phyloP scores from a whole-genome alignment of 495 filamentous ascomycete species.

The Friedmanniomyces endolithicus region DNA sequence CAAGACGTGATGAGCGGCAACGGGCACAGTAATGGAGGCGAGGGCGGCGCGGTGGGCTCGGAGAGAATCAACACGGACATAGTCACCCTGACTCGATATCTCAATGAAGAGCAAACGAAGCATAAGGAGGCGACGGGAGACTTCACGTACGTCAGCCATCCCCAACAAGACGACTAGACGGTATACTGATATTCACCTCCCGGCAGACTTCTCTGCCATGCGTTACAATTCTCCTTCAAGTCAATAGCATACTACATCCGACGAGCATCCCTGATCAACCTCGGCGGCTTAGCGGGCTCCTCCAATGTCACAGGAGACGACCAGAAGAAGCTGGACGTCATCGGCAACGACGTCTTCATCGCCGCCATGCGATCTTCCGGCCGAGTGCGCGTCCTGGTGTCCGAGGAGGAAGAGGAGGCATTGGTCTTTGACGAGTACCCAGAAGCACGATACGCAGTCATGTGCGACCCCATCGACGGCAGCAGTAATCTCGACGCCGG shows the following conservation, averaged over 20 bases:
- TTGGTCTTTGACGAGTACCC: constrained; percentile 74
- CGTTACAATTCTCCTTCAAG: constrained; percentile 98
- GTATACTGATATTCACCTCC: not conserved
- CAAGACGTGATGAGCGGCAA: not conserved
- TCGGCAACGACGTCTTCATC: constrained; percentile 95
- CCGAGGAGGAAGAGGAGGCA: constrained; percentile 87
- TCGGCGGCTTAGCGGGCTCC: constrained; percentile 86
- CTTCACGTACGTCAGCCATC: constrained; percentile 64
- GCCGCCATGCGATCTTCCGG: constrained; percentile 83
- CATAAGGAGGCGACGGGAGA: constrained; percentile 92
- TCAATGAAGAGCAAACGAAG: constrained; percentile 90
- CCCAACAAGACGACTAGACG: not conserved
- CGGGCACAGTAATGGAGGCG: constrained; percentile 21
- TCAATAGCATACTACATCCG: constrained; percentile 99
- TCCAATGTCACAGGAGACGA: constrained; percentile 94
- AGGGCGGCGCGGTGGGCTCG: constrained; percentile 36
- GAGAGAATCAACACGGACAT: constrained; percentile 92
- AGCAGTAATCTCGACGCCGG: constrained; percentile 95
- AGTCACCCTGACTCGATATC: constrained; percentile 83
- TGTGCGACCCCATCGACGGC: constrained; percentile 96
- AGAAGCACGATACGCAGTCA: constrained; percentile 81
- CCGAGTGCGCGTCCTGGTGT: constrained; percentile 80
- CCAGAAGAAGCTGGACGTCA: constrained; percentile 98
- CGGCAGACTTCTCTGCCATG: constrained; percentile 82
- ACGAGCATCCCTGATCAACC: constrained; percentile 77